Base-by-base conservation (phyloP, 129 eudicot species). In the Scalesia atractyloides region DNA sequence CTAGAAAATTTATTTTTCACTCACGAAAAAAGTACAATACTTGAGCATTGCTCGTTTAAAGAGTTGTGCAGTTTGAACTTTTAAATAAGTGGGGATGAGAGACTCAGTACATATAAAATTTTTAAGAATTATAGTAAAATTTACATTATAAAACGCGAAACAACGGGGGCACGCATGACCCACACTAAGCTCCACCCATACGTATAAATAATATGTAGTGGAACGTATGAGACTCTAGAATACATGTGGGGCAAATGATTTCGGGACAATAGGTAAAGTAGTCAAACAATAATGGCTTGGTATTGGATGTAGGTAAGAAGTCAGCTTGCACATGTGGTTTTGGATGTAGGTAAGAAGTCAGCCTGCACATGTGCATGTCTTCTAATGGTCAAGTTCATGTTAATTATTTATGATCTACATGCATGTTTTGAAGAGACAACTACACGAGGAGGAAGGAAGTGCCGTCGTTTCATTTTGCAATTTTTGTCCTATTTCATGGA, bases 291-390 rank as follows among this genome's bases (percentile, higher is more conserved):
- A 41, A 58, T 39, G 30, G 9, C 26, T 22, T 9, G 47, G 66
- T 57, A 34, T 34, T 52, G 39, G 37, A 53, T 52, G 50, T 46
- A 12, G n/a, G n/a, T 49, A 49, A 49, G 41, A 6, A n/a, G 52
- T 70, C 22, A 18, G 64, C 20, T 66, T 22, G 66, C 79, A 75
- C 79, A 75, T 75, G 73, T 53, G 1, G 34, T 30, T 30, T 30
- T 30, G 34, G 34, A 30, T 52, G 63, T 46, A 12, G n/a, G n/a
- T 49, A 49, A 49, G 41, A 6, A n/a, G 52, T 70, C 22, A 18
- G 64, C 20, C 53, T 22, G 66, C 79, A 75, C 79, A 75, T 75
- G 73, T 53, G 1, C 66, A 65, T 75, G 73, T 75, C 73, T 24
- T 43, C 54, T 49, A 49, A 26, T 24, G 66, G 54, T 37, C 12